These are phyloP conservation scores for Acanthamoeba royreba DNA, from an alignment of 208 protist species.

Conservation along the genomic window DNA sequence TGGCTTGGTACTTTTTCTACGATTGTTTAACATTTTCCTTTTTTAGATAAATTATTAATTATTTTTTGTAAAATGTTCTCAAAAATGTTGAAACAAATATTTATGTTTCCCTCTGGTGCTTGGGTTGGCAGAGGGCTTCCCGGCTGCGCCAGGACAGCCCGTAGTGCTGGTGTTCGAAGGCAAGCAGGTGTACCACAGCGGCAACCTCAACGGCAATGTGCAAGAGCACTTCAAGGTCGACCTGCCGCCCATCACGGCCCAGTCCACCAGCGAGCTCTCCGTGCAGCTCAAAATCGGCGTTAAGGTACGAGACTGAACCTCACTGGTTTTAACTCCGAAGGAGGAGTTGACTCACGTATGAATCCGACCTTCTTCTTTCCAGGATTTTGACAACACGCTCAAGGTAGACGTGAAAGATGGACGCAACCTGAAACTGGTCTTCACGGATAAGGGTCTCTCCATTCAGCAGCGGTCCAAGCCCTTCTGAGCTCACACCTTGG, in stretches of 20 bases:
- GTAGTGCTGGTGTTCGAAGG: not conserved
- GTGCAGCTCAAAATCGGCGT: not conserved
- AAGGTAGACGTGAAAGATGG: not conserved
- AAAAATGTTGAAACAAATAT: too few relatives aligned
- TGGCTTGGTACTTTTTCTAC: too few relatives aligned
- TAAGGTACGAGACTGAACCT: not conserved
- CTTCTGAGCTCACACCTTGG: too few relatives aligned
- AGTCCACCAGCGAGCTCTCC: not conserved
- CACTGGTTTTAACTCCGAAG: too few relatives aligned
- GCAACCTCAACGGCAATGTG: not conserved
- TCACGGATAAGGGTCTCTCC: not conserved
- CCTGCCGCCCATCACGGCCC: not conserved
- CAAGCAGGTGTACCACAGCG: slow-evolving; percentile 14
- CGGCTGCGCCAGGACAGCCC: not conserved
- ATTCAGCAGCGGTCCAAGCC: not conserved
- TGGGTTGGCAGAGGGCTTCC: not conserved
- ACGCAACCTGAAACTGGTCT: not conserved
- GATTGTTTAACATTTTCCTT: not conserved
- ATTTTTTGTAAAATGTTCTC: not conserved
- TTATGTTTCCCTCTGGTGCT: too few relatives aligned
- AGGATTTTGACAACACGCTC: not conserved
- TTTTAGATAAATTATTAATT: not conserved
- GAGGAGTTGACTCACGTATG: not conserved
- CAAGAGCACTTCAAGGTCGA: not conserved
- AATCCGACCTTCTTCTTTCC: not conserved